A percentile compares a stretch with the other conserved stretches of the same genome.
These are phyloP conservation scores for Mycosarcoma mackinlayi DNA, from an alignment of 1,284 basidiomycete genomes.

Conservation along the genomic window DNA sequence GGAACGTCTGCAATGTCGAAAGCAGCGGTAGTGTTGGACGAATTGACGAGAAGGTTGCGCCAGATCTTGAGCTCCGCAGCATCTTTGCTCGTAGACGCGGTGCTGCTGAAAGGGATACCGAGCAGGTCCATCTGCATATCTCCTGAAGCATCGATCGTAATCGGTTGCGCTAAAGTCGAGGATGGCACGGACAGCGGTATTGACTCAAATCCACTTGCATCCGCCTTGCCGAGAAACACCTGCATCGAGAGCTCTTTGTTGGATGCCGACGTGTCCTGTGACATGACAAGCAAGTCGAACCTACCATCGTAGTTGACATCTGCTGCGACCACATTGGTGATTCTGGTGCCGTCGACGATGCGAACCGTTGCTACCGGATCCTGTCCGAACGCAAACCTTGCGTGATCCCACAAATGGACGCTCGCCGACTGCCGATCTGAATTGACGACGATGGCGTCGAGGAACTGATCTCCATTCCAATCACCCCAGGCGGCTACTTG, in stretches of 20 bases:
- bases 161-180: slow-evolving; percentile 81
- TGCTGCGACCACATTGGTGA: slow-evolving; percentile 83
- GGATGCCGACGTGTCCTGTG: slow-evolving; percentile 24
- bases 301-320: slow-evolving; percentile 93
- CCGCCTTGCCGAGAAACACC: slow-evolving; percentile 44
- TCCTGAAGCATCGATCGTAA: slow-evolving; percentile 85
- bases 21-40: slow-evolving; percentile 21
- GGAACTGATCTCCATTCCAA: slow-evolving; percentile 84
- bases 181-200: slow-evolving; percentile 72
- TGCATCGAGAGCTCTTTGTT: slow-evolving; percentile 34
- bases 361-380: slow-evolving; percentile 69
- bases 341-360: slow-evolving; percentile 44
- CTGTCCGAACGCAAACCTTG: slow-evolving; percentile 73
- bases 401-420: slow-evolving; percentile 85
- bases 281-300: slow-evolving; percentile 88
- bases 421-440: slow-evolving; percentile 79
- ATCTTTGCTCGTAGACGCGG: slow-evolving; percentile 13
- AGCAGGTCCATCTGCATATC: slow-evolving; percentile 89
- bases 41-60: slow-evolving; percentile 49
- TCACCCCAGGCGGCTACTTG: slow-evolving; percentile 90
- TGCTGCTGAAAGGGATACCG: slow-evolving; percentile 73
- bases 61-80: slow-evolving; percentile 48
- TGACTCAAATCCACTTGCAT: slow-evolving; percentile 42
- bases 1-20: slow-evolving; percentile 35
- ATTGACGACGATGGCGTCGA: slow-evolving; percentile 83